These are phyloP conservation scores for Colletotrichum horii DNA, from an alignment of 2,329 filamentous ascomycete species.

Conservation along the genomic window DNA sequence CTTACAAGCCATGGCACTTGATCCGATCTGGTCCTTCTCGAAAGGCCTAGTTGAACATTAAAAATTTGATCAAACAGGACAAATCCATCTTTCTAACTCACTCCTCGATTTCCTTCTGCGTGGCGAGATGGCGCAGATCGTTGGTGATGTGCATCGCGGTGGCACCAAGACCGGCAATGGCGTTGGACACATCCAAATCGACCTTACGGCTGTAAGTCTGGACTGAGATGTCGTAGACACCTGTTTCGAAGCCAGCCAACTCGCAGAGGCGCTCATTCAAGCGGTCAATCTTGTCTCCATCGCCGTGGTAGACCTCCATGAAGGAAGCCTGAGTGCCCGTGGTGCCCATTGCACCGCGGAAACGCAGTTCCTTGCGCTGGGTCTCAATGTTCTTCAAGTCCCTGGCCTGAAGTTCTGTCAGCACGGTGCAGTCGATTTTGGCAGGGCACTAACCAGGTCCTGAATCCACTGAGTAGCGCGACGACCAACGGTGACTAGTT, in stretches of 20 bases:
- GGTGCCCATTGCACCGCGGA: conserved; percentile 73
- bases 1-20: conserved; percentile 27
- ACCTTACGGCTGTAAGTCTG: conserved; percentile 72
- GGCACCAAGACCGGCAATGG: conserved; percentile 79
- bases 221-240: conserved; percentile 65
- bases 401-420: conserved; percentile 45
- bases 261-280: conserved; percentile 62
- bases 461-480: not conserved
- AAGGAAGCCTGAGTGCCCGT: conserved; percentile 83
- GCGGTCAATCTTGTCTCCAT: conserved; percentile 53
- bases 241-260: conserved; percentile 65
- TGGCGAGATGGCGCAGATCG: conserved; percentile 76
- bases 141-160: conserved; percentile 73
- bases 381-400: conserved; percentile 75
- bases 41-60: conserved; percentile 57
- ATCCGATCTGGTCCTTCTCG: conserved; percentile 73
- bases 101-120: conserved; percentile 85
- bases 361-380: conserved; percentile 71
- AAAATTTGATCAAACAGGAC: not conserved
- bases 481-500: conserved; percentile 33
- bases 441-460: not conserved
- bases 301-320: conserved; percentile 60
- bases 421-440: not conserved
- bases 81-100: not conserved
- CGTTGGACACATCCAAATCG: conserved; percentile 80